Base-by-base conservation (phyloP, 192 early-diverging fungal genomes). In the Glomus cerebriforme region DNA sequence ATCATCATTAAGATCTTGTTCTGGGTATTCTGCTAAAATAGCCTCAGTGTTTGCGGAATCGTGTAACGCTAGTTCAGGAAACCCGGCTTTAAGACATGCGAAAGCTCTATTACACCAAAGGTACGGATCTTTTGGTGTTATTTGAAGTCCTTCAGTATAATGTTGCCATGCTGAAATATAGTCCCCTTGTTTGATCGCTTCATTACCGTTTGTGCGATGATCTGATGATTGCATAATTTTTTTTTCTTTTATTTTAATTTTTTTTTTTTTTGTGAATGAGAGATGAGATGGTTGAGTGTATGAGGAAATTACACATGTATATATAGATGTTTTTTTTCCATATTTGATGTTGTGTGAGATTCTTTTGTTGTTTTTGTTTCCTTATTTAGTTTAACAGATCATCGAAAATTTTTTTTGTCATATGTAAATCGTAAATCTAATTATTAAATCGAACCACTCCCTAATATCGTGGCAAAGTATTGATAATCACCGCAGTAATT, bases 101-200 rank as follows among this genome's bases (percentile, higher is more conserved):
- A 72, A 47, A 49, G 45, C 19, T 12, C 70, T 22, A 49, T 72
- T 72, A 49, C 39, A 72, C 70, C 70, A 72, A 43, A 72, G 32
- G 7, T 27, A n/a, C 4, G 70, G 70, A 29, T 72, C 43, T 26
- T 39, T 43, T n/a, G 70, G 70, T n/a, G 70, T 72, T 49, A 43
- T 3, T 47, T 24, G 8, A 13, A 72, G 39, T 43, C 70, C 70
- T 49, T 72, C 27, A 29, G 70, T 72, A n/a, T 72, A 72, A 17
- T 26, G 13, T 27, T 72, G 8, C 39, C 70, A 49, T 72, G 70
- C 70, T 27, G 70, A 29, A 27, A 49, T n/a, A 49, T 72, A 72
- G 17, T 72, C 39, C 1, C 39, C 39, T 29, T 29, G 7, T 49
- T 47, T 72, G 2, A 72, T 34, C 9, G 43, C 35, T 27, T 72